A percentile compares a stretch with the other conserved stretches of the same genome.
phyloP scores from a whole-genome alignment of 208 protist genomes.

The Naegleria fowleri region DNA sequence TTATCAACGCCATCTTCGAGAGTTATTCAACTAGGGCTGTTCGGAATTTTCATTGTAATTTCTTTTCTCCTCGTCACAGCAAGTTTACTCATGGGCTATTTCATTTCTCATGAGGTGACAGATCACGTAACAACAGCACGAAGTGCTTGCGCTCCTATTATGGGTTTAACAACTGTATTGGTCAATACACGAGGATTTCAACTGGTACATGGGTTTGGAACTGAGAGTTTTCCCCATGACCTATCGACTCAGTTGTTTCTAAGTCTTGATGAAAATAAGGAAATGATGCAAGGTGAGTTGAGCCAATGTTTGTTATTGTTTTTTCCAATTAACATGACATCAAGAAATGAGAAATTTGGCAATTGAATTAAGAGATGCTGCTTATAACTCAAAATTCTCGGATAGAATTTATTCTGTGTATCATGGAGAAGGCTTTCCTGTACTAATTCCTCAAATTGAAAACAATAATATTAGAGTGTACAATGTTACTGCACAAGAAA shows the following conservation, averaged over 20 bases:
- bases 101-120: not conserved
- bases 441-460: too few relatives aligned
- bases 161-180: not conserved
- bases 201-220: not conserved
- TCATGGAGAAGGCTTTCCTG: not conserved
- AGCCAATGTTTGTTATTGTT: too few relatives aligned
- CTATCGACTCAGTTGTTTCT: not conserved
- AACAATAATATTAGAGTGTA: not conserved
- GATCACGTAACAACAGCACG: not conserved
- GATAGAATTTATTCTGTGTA: not conserved
- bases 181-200: not conserved
- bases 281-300: not conserved
- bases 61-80: not conserved
- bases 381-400: not conserved
- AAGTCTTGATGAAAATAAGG: not conserved
- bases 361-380: not conserved
- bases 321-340: too few relatives aligned
- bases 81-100: not conserved
- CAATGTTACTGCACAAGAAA: not conserved
- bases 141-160: not conserved
- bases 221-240: not conserved
- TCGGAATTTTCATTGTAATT: not conserved
- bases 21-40: not conserved
- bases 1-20: not conserved
- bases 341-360: not conserved